phyloP scores from a whole-genome alignment of 2,329 filamentous ascomycete genomes.

The Pseudonectria buxi region DNA sequence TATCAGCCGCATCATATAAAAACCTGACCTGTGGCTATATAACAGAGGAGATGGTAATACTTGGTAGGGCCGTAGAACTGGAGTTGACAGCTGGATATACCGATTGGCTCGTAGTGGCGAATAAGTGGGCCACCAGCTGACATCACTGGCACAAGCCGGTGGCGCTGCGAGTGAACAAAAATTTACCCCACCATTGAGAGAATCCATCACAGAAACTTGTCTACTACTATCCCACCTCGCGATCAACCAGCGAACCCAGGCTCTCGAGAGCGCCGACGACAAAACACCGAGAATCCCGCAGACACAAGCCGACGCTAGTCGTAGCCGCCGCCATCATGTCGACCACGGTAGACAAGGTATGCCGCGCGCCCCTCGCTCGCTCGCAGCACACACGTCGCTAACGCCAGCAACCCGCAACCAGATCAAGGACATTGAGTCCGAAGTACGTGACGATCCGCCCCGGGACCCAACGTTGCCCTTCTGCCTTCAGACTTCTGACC shows the following conservation, averaged over 20 bases:
- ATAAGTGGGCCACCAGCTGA: conserved; percentile 19
- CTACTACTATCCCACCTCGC: conserved; percentile 18
- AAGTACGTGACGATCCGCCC: conserved; percentile 51
- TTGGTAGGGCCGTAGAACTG: no score
- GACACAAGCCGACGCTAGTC: conserved; percentile 2
- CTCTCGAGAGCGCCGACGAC: not conserved
- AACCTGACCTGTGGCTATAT: no score
- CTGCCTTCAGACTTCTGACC: no score
- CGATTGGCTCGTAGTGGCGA: no score
- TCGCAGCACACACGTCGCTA: conserved; percentile 24
- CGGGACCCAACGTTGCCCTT: no score
- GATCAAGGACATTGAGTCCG: conserved; percentile 96
- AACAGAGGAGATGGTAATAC: no score
- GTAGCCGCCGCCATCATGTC: conserved; percentile 59
- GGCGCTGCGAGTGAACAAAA: conserved; percentile 21
- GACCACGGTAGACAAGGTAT: conserved; percentile 93
- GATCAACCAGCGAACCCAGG: conserved; percentile 2
- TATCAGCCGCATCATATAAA: no score
- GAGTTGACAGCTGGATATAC: no score
- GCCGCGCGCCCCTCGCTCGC: conserved; percentile 19
- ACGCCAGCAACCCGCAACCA: conserved; percentile 33
- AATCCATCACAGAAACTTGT: conserved; percentile 16
- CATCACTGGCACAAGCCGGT: conserved; percentile 23
- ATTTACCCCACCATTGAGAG: conserved; percentile 34
- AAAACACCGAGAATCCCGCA: not conserved